Evolutionary conservation across 2,329 filamentous ascomycete genomes (phyloP).

Genomic region (Leptographium radiaticola): DNA sequence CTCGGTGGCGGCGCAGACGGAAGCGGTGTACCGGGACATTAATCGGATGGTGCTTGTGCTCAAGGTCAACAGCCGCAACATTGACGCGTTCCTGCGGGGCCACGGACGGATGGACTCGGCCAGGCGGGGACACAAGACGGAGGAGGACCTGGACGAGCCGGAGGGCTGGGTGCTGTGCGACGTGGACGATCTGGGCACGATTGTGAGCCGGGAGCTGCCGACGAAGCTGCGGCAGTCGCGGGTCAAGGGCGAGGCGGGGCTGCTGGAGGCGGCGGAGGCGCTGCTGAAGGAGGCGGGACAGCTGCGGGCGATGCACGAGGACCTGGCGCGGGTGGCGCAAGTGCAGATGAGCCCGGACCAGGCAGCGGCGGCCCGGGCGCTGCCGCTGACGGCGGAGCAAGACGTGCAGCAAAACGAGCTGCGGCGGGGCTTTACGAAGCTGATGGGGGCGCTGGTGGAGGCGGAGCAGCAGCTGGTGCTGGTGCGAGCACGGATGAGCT

Average conservation of each 20-base stretch:
- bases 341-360: conserved; percentile 56
- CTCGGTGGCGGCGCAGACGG: conserved; percentile 48
- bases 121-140: conserved; percentile 32
- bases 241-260: conserved; percentile 54
- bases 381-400: conserved; percentile 76
- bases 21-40: conserved; percentile 63
- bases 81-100: conserved; percentile 53
- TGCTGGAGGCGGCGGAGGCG: conserved; percentile 54
- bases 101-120: conserved; percentile 44
- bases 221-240: conserved; percentile 52
- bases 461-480: conserved; percentile 70
- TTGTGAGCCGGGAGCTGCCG: conserved; percentile 53
- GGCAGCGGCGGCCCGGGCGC: conserved; percentile 47
- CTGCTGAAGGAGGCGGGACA: conserved; percentile 57
- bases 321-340: conserved; percentile 60
- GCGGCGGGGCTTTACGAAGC: conserved; percentile 57
- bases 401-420: conserved; percentile 73
- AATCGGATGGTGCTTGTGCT: conserved; percentile 92
- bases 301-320: conserved; percentile 62
- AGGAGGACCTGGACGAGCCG: conserved; percentile 54
- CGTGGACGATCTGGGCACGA: conserved; percentile 51
- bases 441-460: conserved; percentile 62
- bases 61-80: conserved; percentile 64
- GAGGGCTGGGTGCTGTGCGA: conserved; percentile 67
- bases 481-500: conserved; percentile 64